These are phyloP conservation scores for Ustulina deusta DNA, from an alignment of 2,329 filamentous ascomycete genomes.

Conservation along the genomic window DNA sequence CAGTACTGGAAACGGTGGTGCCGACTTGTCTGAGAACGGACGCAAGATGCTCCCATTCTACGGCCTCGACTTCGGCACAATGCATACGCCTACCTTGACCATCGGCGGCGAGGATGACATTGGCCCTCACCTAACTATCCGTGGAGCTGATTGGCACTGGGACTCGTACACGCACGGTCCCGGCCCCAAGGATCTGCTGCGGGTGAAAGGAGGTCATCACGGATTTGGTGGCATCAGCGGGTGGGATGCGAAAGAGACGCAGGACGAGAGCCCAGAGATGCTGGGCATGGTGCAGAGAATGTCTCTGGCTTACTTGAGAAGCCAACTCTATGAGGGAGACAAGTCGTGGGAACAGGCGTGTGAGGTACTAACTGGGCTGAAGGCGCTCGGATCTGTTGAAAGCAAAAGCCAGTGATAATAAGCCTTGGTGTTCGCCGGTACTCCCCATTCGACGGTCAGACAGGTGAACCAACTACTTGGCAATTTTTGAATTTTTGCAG, in stretches of 20 bases:
- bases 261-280: conserved; percentile 53
- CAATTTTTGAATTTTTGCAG: too few species aligned
- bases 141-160: conserved; percentile 56
- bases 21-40: conserved; percentile 48
- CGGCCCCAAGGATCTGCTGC: conserved; percentile 53
- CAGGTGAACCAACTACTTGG: too few species aligned
- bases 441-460: too few species aligned
- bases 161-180: conserved; percentile 52
- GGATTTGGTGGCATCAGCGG: conserved; percentile 55
- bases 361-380: conserved; percentile 46
- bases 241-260: conserved; percentile 53
- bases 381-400: conserved; percentile 48
- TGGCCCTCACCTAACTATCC: conserved; percentile 49
- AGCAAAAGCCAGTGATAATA: conserved; percentile 42
- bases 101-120: conserved; percentile 56
- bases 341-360: conserved; percentile 49
- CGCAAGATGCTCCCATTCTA: conserved; percentile 51
- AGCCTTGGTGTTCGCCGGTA: too few species aligned
- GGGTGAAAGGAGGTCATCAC: conserved; percentile 51
- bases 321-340: conserved; percentile 53
- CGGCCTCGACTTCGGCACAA: conserved; percentile 50
- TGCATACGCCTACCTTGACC: conserved; percentile 54
- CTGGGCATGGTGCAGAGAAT: conserved; percentile 53
- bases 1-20: conserved; percentile 50
- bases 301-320: conserved; percentile 55